A percentile compares a stretch with the other conserved stretches of the same genome.
Conservation (phyloP, 345 rosid species). For the Boechera divaricarpa region DNA sequence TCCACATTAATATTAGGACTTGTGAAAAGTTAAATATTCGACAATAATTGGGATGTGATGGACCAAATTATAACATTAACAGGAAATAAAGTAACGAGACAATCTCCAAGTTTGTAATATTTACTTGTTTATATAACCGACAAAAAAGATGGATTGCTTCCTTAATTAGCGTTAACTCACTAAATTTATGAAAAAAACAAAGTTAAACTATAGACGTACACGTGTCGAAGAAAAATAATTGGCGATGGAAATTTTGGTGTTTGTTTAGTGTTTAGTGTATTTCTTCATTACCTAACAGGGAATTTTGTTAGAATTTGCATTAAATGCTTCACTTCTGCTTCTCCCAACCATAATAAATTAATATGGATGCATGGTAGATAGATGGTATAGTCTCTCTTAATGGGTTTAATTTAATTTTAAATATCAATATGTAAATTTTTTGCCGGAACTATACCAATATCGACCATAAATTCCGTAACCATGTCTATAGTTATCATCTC, state of each 20-base stretch:
- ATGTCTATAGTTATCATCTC: not conserved
- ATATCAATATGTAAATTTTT: not conserved
- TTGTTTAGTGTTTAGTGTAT: conserved; percentile 18
- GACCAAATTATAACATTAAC: not conserved
- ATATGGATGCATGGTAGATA: not conserved
- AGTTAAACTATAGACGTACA: not conserved
- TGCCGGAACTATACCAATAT: not conserved
- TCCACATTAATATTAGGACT: not conserved
- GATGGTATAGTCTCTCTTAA: conserved; percentile 3
- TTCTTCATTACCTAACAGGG: conserved; percentile 4
- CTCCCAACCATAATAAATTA: not conserved
- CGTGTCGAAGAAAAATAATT: not conserved
- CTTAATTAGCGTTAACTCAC: not conserved
- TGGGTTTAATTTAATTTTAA: not conserved
- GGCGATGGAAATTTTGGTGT: not conserved
- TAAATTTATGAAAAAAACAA: not conserved
- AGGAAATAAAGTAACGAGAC: conserved; percentile 3
- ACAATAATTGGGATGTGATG: not conserved
- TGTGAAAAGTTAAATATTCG: not conserved
- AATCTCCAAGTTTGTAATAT: conserved; percentile 9
- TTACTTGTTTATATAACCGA: not conserved
- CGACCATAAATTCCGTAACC: not conserved
- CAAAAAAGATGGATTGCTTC: conserved; percentile 20
- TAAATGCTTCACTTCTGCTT: conserved; percentile 12
- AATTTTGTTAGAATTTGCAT: conserved; percentile 17